These are phyloP conservation scores for Vigna reflexopilosa DNA, from an alignment of 306 rosid species.

Conservation along the genomic window DNA sequence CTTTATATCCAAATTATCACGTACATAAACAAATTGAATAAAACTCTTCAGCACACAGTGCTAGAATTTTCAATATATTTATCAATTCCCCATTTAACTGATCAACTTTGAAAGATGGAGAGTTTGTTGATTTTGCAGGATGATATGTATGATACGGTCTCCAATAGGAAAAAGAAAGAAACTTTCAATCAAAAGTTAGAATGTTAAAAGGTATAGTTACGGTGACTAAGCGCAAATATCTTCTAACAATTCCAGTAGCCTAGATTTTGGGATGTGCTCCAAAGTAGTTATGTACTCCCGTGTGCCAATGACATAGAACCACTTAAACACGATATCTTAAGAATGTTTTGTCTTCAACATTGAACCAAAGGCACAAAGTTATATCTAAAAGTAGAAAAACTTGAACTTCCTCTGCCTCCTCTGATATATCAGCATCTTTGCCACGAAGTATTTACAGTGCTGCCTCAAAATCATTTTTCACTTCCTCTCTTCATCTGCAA, in stretches of 20 bases:
- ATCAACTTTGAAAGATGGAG: background rate
- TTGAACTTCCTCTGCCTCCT: constrained; percentile 87
- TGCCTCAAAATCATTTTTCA: constrained; percentile 13
- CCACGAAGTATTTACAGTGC: constrained; percentile 82
- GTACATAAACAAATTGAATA: too few species aligned
- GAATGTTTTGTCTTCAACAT: constrained; percentile 7
- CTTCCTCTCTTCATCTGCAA: too few species aligned
- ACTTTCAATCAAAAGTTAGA: constrained; percentile 19
- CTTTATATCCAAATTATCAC: constrained; percentile 2
- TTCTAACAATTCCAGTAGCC: constrained; percentile 76
- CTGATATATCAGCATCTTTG: constrained; percentile 70
- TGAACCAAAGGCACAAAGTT: constrained; percentile 17
- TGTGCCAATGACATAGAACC: constrained; percentile 34
- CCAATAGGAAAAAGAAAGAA: constrained; percentile 11
- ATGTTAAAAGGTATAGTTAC: constrained; percentile 51
- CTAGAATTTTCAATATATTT: background rate
- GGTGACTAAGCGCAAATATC: constrained; percentile 74
- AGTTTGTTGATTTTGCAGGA: constrained; percentile 38
- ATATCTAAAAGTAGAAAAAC: constrained; percentile 45
- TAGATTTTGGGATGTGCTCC: constrained; percentile 76
- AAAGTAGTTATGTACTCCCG: constrained; percentile 78
- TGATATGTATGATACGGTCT: background rate
- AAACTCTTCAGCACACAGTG: too few species aligned
- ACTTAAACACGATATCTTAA: constrained; percentile 21
- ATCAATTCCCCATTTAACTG: background rate